Conservation (phyloP, 1,284 basidiomycete genomes). For the Coriolopsis trogii region DNA sequence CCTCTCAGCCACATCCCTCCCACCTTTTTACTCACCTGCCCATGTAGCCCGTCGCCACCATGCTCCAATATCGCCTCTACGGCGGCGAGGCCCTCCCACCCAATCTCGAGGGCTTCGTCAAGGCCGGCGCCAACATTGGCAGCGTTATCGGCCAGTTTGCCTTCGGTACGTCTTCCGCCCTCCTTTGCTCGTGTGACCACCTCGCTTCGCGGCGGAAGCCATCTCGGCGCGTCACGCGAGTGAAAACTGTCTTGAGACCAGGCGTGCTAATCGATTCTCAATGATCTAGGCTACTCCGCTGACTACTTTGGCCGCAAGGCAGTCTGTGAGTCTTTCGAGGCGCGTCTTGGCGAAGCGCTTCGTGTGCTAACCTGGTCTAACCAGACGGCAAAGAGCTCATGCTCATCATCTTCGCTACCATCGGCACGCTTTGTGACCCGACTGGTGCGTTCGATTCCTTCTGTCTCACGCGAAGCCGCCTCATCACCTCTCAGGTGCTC, state of each 20-base stretch:
- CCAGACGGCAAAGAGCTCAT: constrained; percentile 81
- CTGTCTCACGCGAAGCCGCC: not conserved
- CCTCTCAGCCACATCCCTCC: not conserved
- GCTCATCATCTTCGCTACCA: constrained; percentile 75
- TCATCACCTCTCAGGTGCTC: constrained; percentile 30
- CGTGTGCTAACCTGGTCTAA: not conserved
- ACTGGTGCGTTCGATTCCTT: constrained; percentile 38
- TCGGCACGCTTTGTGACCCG: constrained; percentile 55
- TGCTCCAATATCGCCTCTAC: constrained; percentile 77
- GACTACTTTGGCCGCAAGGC: constrained; percentile 71
- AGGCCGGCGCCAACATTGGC: constrained; percentile 74
- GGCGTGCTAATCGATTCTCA: not conserved
- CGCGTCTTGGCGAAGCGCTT: not conserved
- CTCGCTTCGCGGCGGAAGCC: constrained; percentile 13
- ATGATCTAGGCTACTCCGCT: constrained; percentile 57
- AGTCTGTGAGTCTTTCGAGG: constrained; percentile 48
- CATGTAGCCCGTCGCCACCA: constrained; percentile 66
- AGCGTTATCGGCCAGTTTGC: constrained; percentile 75
- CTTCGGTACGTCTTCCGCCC: constrained; percentile 50
- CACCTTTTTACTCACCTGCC: not conserved
- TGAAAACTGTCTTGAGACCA: not conserved
- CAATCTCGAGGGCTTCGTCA: constrained; percentile 64
- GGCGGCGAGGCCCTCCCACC: constrained; percentile 53
- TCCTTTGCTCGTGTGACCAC: constrained; percentile 11
- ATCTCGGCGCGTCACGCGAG: too few relatives aligned